These are phyloP conservation scores for Astrothelium subdiscretum DNA, from an alignment of 495 filamentous ascomycete genomes.

Conservation along the genomic window DNA sequence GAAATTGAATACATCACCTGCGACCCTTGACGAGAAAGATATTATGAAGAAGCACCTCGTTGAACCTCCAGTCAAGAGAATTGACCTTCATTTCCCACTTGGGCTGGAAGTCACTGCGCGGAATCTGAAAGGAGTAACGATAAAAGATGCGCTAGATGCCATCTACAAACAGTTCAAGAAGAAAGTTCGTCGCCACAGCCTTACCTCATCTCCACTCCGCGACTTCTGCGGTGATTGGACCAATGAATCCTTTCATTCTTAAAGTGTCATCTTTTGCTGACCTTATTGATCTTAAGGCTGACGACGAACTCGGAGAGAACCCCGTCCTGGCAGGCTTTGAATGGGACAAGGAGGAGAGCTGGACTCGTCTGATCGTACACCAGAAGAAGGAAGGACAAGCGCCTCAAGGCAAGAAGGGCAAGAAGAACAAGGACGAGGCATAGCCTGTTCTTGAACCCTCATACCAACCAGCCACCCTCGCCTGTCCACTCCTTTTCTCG, in stretches of 20 bases:
- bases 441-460: slow-evolving; percentile 12
- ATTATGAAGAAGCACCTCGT: slow-evolving; percentile 68
- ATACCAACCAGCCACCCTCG: background rate
- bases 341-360: slow-evolving; percentile 83
- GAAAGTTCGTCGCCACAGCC: slow-evolving; percentile 44
- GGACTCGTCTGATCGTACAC: slow-evolving; percentile 64
- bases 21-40: slow-evolving; percentile 65
- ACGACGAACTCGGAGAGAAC: slow-evolving; percentile 65
- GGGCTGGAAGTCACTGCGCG: slow-evolving; percentile 81
- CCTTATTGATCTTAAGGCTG: slow-evolving; percentile 43
- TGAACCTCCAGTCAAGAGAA: slow-evolving; percentile 77
- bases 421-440: slow-evolving; percentile 53
- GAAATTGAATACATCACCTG: slow-evolving; percentile 81
- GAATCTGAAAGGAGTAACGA: slow-evolving; percentile 84
- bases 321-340: slow-evolving; percentile 86
- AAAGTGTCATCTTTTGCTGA: background rate
- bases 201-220: background rate
- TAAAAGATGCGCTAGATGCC: slow-evolving; percentile 87
- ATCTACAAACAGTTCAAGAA: slow-evolving; percentile 94
- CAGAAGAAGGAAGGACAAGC: slow-evolving; percentile 57
- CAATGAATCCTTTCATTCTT: background rate
- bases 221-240: slow-evolving; percentile 1
- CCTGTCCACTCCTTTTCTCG: background rate
- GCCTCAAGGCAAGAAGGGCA: slow-evolving; percentile 40
- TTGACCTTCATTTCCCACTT: slow-evolving; percentile 78